Evolutionary conservation across 495 filamentous ascomycete species (phyloP), one percentile per base, ranked within the genome.

Genomic region (Podospora australis): DNA sequence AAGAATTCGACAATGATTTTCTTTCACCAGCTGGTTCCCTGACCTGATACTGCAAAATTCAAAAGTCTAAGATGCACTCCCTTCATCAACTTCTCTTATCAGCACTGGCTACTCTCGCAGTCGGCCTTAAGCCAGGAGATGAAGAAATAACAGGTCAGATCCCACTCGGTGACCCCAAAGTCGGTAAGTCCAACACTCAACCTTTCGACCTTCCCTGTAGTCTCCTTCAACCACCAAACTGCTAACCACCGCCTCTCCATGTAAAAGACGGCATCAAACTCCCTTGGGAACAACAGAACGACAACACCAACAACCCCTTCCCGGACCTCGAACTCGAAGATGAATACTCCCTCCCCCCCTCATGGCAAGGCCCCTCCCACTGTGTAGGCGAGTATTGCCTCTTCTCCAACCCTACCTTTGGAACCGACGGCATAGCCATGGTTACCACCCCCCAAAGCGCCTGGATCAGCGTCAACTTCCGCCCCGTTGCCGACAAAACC

Each of bases 351-450:
- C 30, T 52, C 9, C 49, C 49, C 8, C 6, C 36, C 0, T 24
- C 32, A 17, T 72, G 70, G 70, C 22, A 58, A 9, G 68, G 66
- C 0, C 67, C 69, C 6, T 48, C 56, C 13, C 41, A 67, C 28
- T 71, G 71, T 39, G 44, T 64, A n/a, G 56, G 56, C 16, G 56
- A 62, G 2, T 64, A 62, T 34, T 71, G 70, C 43, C 45, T 69
- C 7, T 73, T 55, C 41, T 53, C 50, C 36, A 67, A 66, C 44
- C 46, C 23, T 6, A 16, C 19, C 40, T 14, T 39, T 6, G 39
- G 57, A 16, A 51, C 56, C 25, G 58, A 60, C 29, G 68, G 68
- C 23, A 48, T 65, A 14, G 58, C 57, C 2, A 49, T 71, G 10
- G 39, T 71, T 29, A 67, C 67, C 2, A 62, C 52, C 4, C 36